Evolutionary conservation across 2,329 filamentous ascomycete genomes (phyloP).

Genomic region (Aspergillus sp.): DNA sequence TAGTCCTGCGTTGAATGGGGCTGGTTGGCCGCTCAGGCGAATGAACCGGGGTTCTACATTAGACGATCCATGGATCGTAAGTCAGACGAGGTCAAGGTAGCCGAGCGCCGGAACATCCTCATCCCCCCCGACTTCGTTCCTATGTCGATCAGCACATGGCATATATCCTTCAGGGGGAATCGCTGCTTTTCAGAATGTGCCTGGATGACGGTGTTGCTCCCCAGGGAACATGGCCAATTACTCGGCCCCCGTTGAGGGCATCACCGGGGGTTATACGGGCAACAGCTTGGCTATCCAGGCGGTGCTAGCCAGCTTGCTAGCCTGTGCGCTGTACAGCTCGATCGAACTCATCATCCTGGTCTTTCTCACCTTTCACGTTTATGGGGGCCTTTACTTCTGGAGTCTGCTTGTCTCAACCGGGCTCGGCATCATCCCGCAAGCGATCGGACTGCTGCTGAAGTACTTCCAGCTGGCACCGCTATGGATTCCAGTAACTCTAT

Average conservation of each 20-base stretch:
- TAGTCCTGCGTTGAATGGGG: too few species aligned
- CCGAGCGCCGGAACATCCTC: neutral
- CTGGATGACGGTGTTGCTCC: neutral
- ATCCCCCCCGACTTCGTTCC: neutral
- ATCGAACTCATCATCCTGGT: constrained; percentile 50
- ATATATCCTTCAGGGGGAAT: neutral
- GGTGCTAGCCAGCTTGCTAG: constrained; percentile 47
- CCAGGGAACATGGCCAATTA: constrained; percentile 7
- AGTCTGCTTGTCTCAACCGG: constrained; percentile 46
- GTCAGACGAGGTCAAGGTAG: neutral
- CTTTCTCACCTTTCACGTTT: constrained; percentile 49
- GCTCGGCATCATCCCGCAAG: constrained; percentile 47
- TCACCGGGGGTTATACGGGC: constrained; percentile 38
- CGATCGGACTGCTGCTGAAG: constrained; percentile 49
- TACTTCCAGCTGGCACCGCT: constrained; percentile 37
- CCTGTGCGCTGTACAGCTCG: constrained; percentile 51
- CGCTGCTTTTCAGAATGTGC: neutral
- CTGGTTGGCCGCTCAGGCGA: neutral
- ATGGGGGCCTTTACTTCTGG: constrained; percentile 53
- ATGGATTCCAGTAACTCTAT: constrained; percentile 40
- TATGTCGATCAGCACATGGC: neutral
- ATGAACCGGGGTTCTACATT: neutral
- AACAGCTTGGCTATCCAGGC: constrained; percentile 39
- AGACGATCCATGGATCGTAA: neutral
- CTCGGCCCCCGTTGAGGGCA: constrained; percentile 25